phyloP scores from a whole-genome alignment of 495 filamentous ascomycete species.

The Thozetella sp. region DNA sequence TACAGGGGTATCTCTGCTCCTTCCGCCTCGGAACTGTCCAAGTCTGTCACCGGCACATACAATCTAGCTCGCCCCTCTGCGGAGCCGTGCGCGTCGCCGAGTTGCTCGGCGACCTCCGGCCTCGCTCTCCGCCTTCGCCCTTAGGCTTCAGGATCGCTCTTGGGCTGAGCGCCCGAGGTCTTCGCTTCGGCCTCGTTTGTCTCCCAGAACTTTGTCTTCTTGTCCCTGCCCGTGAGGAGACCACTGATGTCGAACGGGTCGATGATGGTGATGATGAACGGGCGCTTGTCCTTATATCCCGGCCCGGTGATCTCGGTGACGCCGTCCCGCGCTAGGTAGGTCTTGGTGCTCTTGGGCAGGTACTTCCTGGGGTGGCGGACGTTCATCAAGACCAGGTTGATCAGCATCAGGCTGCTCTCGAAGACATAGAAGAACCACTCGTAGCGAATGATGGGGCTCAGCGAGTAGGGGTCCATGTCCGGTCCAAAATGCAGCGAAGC shows the following conservation, averaged over 20 bases:
- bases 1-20: too few species aligned
- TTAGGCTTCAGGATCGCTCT: slow-evolving; percentile 3
- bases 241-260: slow-evolving; percentile 73
- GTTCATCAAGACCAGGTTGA: slow-evolving; percentile 63
- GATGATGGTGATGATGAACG: slow-evolving; percentile 54
- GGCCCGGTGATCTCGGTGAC: slow-evolving; percentile 64
- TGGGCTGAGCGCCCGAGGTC: slow-evolving; percentile 2
- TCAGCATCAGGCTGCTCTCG: slow-evolving; percentile 65
- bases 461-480: slow-evolving; percentile 23
- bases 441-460: slow-evolving; percentile 59
- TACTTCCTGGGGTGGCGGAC: slow-evolving; percentile 61
- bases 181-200: slow-evolving; percentile 9
- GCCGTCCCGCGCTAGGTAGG: slow-evolving; percentile 67
- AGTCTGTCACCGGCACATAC: too few species aligned
- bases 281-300: slow-evolving; percentile 60
- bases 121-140: too few species aligned
- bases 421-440: slow-evolving; percentile 79
- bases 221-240: slow-evolving; percentile 50
- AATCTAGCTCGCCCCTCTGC: too few species aligned
- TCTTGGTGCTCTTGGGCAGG: slow-evolving; percentile 63
- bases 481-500: slow-evolving; percentile 28
- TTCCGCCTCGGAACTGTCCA: too few species aligned
- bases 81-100: too few species aligned
- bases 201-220: slow-evolving; percentile 60
- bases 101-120: too few species aligned